Evolutionary conservation across 768 basidiomycete genomes (phyloP).

Genomic region (Clitopilus passeckerianus): DNA sequence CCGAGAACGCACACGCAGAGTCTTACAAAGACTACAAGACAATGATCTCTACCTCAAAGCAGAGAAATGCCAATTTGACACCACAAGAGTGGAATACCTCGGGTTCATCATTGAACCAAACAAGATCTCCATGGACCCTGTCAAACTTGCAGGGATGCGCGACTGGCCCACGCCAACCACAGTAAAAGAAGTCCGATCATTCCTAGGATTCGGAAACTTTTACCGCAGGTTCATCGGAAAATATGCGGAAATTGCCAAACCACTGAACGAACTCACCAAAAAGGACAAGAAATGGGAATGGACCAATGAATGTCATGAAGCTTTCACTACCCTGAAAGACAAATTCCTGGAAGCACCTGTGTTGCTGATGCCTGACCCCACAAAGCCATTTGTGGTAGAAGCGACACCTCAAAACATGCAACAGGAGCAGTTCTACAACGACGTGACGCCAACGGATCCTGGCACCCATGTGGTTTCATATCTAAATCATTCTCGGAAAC

Average conservation of each 20-base stretch:
- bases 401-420: constrained; percentile 9
- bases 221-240: constrained; percentile 26
- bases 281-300: constrained; percentile 19
- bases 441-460: not conserved
- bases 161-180: constrained; percentile 32
- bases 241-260: constrained; percentile 22
- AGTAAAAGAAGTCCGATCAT: constrained; percentile 27
- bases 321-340: constrained; percentile 24
- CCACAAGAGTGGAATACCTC: constrained; percentile 19
- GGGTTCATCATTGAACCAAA: constrained; percentile 23
- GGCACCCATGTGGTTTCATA: constrained; percentile 7
- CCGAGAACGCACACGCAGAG: constrained; percentile 4
- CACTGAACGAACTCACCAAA: constrained; percentile 19
- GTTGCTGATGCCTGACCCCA: constrained; percentile 8
- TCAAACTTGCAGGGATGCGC: constrained; percentile 27
- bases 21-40: constrained; percentile 16
- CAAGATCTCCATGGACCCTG: constrained; percentile 27
- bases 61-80: constrained; percentile 29
- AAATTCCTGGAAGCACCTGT: constrained; percentile 18
- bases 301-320: constrained; percentile 7
- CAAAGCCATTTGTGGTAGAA: constrained; percentile 3
- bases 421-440: constrained; percentile 6
- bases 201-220: constrained; percentile 39
- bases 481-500: constrained; percentile 4
- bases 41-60: constrained; percentile 25